Percentiles rank a stretch among this genome's conserved stretches.
These are phyloP conservation scores for Teratosphaeria pseudoeucalypti DNA, from an alignment of 2,329 filamentous ascomycete genomes.

Conservation along the genomic window DNA sequence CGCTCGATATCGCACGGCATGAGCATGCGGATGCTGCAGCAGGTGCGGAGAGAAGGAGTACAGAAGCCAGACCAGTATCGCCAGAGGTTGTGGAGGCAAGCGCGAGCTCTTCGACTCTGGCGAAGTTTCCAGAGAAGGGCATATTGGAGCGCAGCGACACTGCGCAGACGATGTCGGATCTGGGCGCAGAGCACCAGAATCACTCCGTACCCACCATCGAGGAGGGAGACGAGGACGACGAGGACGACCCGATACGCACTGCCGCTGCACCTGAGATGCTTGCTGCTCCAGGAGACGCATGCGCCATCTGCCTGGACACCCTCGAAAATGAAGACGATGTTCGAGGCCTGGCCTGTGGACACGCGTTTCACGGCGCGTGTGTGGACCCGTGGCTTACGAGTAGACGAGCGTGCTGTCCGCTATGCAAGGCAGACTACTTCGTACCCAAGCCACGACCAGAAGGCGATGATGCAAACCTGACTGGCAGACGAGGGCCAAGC, in stretches of 20 bases:
- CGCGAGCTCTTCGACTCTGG: slow-evolving; percentile 7
- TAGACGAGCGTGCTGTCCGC: slow-evolving; percentile 84
- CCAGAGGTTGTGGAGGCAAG: slow-evolving; percentile 10
- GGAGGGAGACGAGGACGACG: slow-evolving; percentile 65
- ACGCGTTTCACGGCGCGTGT: slow-evolving; percentile 93
- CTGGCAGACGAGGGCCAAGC: neutral
- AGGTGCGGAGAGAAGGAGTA: neutral
- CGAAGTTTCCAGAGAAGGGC: slow-evolving; percentile 22
- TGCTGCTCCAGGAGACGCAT: slow-evolving; percentile 76
- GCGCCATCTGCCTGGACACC: slow-evolving; percentile 90
- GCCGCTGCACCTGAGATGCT: slow-evolving; percentile 73
- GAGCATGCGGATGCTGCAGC: slow-evolving; percentile 36
- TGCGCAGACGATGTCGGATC: slow-evolving; percentile 7
- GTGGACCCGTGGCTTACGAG: slow-evolving; percentile 95
- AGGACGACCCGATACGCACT: slow-evolving; percentile 67
- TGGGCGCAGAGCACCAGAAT: slow-evolving; percentile 11
- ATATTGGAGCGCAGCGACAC: slow-evolving; percentile 24
- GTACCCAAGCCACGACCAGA: slow-evolving; percentile 77
- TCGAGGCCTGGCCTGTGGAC: slow-evolving; percentile 87
- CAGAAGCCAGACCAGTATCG: slow-evolving; percentile 2
- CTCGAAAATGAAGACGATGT: slow-evolving; percentile 95
- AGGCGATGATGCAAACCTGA: slow-evolving; percentile 26
- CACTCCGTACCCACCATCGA: slow-evolving; percentile 38
- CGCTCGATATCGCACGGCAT: slow-evolving; percentile 31
- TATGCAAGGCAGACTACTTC: slow-evolving; percentile 98